Evolutionary conservation across 2,329 filamentous ascomycete genomes (phyloP).

Genomic region (Xylariales sp.): DNA sequence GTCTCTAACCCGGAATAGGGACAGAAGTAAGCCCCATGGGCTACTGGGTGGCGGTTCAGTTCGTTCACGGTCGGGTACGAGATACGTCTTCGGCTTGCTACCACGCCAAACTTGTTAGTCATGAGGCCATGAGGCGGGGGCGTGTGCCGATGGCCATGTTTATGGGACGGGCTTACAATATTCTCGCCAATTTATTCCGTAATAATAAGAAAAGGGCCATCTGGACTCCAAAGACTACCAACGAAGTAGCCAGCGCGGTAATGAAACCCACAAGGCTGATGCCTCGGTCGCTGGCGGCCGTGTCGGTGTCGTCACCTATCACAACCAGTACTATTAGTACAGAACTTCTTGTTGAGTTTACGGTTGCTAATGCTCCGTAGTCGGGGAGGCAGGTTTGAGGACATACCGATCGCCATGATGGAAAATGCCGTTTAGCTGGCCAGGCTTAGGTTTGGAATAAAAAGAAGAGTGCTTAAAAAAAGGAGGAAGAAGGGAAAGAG

Average conservation of each 20-base stretch:
- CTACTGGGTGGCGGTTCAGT: slow-evolving; percentile 76
- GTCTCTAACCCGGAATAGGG: slow-evolving; percentile 75
- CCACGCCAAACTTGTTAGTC: slow-evolving; percentile 32
- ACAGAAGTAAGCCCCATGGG: slow-evolving; percentile 63
- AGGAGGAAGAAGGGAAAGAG: not conserved
- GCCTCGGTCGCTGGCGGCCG: slow-evolving; percentile 52
- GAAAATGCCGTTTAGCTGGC: slow-evolving; percentile 18
- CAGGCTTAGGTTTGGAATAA: slow-evolving; percentile 3
- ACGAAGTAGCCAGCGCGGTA: slow-evolving; percentile 71
- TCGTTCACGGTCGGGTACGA: slow-evolving; percentile 86
- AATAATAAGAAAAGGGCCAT: slow-evolving; percentile 79
- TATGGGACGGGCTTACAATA: slow-evolving; percentile 71
- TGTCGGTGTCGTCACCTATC: slow-evolving; percentile 33
- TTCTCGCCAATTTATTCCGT: slow-evolving; percentile 81
- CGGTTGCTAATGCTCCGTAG: not conserved
- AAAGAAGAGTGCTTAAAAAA: not conserved
- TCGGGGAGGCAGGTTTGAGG: not conserved
- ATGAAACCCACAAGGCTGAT: slow-evolving; percentile 68
- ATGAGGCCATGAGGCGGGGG: slow-evolving; percentile 12
- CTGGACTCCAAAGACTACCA: slow-evolving; percentile 72
- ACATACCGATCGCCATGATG: slow-evolving; percentile 38
- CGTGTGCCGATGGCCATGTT: not conserved
- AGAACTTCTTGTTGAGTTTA: not conserved
- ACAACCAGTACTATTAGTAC: slow-evolving; percentile 13
- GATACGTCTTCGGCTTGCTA: slow-evolving; percentile 85